These are phyloP conservation scores for Cavenderia fasciculata DNA, from an alignment of 78 protist species.

Conservation along the genomic window DNA sequence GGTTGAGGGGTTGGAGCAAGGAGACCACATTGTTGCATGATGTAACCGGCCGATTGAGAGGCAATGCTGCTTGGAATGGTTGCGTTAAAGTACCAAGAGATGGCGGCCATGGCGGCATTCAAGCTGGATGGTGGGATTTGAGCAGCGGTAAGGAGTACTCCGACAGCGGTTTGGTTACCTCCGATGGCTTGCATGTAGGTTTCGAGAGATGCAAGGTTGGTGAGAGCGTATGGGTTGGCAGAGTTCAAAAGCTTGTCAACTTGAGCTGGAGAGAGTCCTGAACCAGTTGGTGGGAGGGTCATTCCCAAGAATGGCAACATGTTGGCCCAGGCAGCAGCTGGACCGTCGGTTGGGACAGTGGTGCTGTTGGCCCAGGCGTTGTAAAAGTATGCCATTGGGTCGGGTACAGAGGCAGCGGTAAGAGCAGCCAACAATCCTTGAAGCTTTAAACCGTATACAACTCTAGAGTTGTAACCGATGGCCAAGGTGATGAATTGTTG, in stretches of 20 bases:
- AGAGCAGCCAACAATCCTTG: no score
- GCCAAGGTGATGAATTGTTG: no score
- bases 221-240: not conserved
- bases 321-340: not conserved
- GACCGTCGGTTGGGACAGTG: not conserved
- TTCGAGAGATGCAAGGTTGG: no score
- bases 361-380: slow-evolving; percentile 31
- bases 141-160: not conserved
- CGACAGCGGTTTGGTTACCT: no score
- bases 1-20: not conserved
- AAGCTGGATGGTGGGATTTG: slow-evolving; percentile 1
- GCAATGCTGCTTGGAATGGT: no score
- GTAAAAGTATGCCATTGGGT: not conserved
- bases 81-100: slow-evolving; percentile 17
- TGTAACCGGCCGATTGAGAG: not conserved
- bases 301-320: slow-evolving; percentile 21
- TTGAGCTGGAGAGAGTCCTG: not conserved
- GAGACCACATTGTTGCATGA: not conserved
- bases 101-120: no score
- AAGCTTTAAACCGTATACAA: no score
- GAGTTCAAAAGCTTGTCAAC: slow-evolving; percentile 2
- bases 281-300: not conserved
- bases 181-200: no score
- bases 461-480: no score
- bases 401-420: no score